Percentiles rank a stretch among this genome's conserved stretches.
Evolutionary conservation across 2,329 filamentous ascomycete species (phyloP).

Genomic region (Botrytis hyacinthi): DNA sequence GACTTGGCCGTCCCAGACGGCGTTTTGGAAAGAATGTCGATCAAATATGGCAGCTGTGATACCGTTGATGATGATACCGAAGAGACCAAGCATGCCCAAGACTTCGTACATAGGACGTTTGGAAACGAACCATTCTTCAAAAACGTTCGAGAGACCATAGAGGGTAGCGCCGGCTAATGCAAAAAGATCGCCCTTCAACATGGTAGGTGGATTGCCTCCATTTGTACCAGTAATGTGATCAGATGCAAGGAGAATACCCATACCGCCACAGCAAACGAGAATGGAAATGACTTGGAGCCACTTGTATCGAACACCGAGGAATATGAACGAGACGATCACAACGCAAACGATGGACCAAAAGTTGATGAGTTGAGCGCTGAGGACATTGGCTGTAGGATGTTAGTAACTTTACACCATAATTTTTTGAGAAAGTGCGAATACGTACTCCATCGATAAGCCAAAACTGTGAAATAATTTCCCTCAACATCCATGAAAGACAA

Average conservation of each 20-base stretch:
- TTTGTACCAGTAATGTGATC: constrained; percentile 81
- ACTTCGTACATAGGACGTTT: constrained; percentile 90
- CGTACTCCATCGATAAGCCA: constrained; percentile 68
- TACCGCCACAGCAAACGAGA: constrained; percentile 84
- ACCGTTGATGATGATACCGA: constrained; percentile 87
- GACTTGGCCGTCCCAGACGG: constrained; percentile 65
- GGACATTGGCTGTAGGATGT: constrained; percentile 65
- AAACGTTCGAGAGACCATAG: constrained; percentile 88
- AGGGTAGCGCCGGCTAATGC: constrained; percentile 83
- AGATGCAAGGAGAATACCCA: constrained; percentile 78
- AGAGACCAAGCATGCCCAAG: constrained; percentile 84
- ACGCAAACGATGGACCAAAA: constrained; percentile 98
- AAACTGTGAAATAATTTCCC: constrained; percentile 96
- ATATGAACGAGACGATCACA: constrained; percentile 75
- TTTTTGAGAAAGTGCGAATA: not conserved
- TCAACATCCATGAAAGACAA: constrained; percentile 91
- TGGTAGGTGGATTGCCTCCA: constrained; percentile 64
- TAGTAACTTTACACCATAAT: constrained; percentile 11
- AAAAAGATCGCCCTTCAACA: constrained; percentile 90
- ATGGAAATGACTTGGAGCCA: constrained; percentile 82
- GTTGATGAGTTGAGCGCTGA: constrained; percentile 93
- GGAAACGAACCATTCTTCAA: constrained; percentile 91
- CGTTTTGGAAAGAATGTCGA: constrained; percentile 64
- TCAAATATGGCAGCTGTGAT: constrained; percentile 91
- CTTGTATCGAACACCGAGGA: constrained; percentile 88